Evolutionary conservation across 202 grass and related monocot genomes (phyloP), one percentile per base, ranked within the genome.

Genomic region (Alloteropsis angusta): DNA sequence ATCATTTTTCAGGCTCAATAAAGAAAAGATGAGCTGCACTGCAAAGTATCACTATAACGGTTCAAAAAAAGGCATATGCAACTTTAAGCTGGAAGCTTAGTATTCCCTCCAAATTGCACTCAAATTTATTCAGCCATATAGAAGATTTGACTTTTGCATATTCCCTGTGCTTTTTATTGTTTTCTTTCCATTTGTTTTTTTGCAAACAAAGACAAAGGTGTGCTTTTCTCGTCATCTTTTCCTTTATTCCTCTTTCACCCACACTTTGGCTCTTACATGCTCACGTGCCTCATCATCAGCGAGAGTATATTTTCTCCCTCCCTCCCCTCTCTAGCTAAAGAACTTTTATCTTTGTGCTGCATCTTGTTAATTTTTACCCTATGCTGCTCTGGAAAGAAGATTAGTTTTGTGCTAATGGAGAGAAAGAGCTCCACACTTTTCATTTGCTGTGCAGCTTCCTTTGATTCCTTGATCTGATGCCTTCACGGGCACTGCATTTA

Each of bases 391-490:
- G 30, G 81, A 84, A 83, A 68, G 81, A 77, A 75, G 28, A n/a
- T 9, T 68, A 38, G 39, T 59, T 59, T 60, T 52, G 65, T 47
- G 42, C 13, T 12, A 76, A 77, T 68, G 53, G 59, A 70, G 6
- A 4, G 17, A 82, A 69, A 47, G 72, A 76, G 22, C 15, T 37
- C 32, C 14, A 7, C 21, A 37, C 81, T 83, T 84, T 84, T 60
- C 72, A 77, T 84, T 58, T 60, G 16, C 6, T 11, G 19, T 77
- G 72, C 21, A 76, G 69, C 64, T 84, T 77, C 81, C 63, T 60
- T 26, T 39, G 63, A 76, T 77, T 84, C 81, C 53, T 81, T 63
- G 55, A 80, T 68, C 25, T 61, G 55, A 71, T 26, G 72, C 65
- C 45, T 30, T 60, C 63, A 60, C 54, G 50, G 63, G 60, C 52